A percentile compares a stretch with the other conserved stretches of the same genome.
These are phyloP conservation scores for Xylona heveae DNA, from an alignment of 495 filamentous ascomycete species.

Conservation along the genomic window DNA sequence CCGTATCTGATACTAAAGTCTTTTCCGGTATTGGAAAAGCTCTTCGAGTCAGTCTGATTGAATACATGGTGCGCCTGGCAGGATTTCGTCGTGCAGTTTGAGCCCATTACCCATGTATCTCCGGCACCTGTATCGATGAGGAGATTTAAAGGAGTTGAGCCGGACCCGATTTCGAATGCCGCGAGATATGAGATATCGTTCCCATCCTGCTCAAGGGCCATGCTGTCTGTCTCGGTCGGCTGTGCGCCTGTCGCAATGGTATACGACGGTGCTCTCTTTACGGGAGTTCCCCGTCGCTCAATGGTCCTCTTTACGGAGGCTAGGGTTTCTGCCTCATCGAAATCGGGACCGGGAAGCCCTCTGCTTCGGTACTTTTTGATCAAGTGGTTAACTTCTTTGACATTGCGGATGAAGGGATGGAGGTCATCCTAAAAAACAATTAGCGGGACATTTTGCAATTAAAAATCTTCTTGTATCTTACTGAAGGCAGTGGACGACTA, in stretches of 20 bases:
- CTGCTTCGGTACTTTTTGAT: slow-evolving; percentile 2
- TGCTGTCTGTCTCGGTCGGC: slow-evolving; percentile 32
- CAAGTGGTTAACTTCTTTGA: slow-evolving; percentile 3
- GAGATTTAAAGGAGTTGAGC: slow-evolving; percentile 42
- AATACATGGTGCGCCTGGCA: slow-evolving; percentile 49
- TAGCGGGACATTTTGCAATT: too few species aligned
- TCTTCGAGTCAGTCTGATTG: slow-evolving; percentile 33
- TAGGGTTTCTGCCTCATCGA: slow-evolving; percentile 1
- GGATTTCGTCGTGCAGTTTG: slow-evolving; percentile 34
- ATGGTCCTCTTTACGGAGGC: slow-evolving; percentile 3
- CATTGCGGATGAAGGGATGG: slow-evolving; percentile 5
- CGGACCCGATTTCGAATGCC: slow-evolving; percentile 41
- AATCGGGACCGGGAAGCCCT: slow-evolving; percentile 1
- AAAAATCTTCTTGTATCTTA: too few species aligned
- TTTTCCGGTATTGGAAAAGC: slow-evolving; percentile 23
- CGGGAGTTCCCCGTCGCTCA: slow-evolving; percentile 6
- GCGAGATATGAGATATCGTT: slow-evolving; percentile 62
- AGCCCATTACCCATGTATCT: slow-evolving; percentile 58
- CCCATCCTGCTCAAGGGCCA: slow-evolving; percentile 51
- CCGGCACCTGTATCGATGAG: slow-evolving; percentile 61
- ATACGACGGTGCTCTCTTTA: slow-evolving; percentile 20
- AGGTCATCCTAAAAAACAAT: slow-evolving; percentile 2
- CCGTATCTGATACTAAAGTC: slow-evolving; percentile 46
- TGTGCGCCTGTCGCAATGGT: slow-evolving; percentile 29
- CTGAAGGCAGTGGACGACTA: too few species aligned